phyloP scores from a whole-genome alignment of 2,329 filamentous ascomycete species.

The Cadophora malorum region DNA sequence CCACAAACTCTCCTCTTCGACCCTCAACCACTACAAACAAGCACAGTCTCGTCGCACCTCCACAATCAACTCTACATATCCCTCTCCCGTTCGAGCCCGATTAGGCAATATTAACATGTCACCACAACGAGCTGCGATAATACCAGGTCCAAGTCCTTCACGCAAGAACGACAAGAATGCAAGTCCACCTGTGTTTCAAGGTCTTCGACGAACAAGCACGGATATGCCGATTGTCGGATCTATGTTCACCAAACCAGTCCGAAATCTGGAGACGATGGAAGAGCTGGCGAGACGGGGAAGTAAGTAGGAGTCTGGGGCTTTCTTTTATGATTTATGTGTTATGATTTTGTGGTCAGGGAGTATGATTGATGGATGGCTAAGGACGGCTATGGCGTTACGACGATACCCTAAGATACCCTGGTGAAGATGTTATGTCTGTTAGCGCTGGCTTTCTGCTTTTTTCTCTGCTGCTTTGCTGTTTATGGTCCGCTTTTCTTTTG shows the following conservation, averaged over 20 bases:
- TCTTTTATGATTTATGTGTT: background rate
- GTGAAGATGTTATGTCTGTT: background rate
- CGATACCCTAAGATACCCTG: slow-evolving; percentile 12
- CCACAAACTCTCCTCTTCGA: slow-evolving; percentile 11
- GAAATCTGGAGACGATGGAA: slow-evolving; percentile 3
- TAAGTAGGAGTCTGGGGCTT: background rate
- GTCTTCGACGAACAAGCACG: background rate
- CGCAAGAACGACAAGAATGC: background rate
- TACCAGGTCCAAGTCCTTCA: background rate
- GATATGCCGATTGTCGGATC: slow-evolving; percentile 17
- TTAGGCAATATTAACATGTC: background rate
- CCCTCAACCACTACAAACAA: slow-evolving; percentile 10
- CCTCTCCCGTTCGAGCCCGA: background rate
- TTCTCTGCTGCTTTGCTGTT: background rate
- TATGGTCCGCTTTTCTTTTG: no score
- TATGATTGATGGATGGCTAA: background rate
- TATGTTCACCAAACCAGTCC: background rate
- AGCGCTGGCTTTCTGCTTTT: background rate
- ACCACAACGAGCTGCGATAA: background rate
- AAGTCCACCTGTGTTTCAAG: background rate
- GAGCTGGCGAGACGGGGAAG: background rate
- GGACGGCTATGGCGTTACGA: background rate
- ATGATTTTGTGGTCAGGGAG: background rate
- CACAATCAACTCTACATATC: background rate
- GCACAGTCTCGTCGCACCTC: background rate